Evolutionary conservation across 2,329 filamentous ascomycete genomes (phyloP), one percentile per base, ranked within the genome.

Genomic region (Colletotrichum cuscutae): DNA sequence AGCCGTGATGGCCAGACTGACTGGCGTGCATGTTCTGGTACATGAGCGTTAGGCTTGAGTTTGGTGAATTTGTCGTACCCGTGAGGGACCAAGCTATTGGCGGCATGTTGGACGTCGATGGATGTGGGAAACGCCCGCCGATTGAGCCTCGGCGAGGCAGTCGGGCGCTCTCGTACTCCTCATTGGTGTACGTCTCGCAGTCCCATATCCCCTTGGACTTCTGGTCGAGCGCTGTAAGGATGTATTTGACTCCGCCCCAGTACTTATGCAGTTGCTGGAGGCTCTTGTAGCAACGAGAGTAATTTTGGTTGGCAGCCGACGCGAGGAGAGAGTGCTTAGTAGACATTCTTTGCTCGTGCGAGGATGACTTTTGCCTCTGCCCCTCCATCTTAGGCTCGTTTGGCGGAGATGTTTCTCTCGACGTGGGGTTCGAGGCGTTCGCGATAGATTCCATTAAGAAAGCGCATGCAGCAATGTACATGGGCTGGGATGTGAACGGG

Each of bases 401-500:
- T 0, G 86, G 84, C 1, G 89, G 89, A 0, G 89, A 89, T 1
- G 84, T 79, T 46, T 91, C 89, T 66, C 90, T 87, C 0, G 92
- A 94, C 32, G 92, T 80, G 24, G 91, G 86, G 71, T 91, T 90
- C 0, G 92, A 92, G 26, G 92, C 91, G 74, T 91, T 92, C 15
- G 92, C 89, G 4, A 90, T 91, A 5, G 93, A 94, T 79, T 97
- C 95, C 84, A 95, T 94, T 19, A 97, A 84, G 77, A 97, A 97
- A 0, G 95, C 95, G 78, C 94, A 97, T 1, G 94, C 95, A 1
- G 95, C 95, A 73, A 97, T 96, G 77, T 97, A 97, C 78, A 97
- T 97, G 0, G 95, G 95, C 81, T 97, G 95, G 60, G 93, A 95
- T 0, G 94, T 97, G 76, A 97, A 97, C 0, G 95, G 95, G 72